Percentiles rank a stretch among this genome's conserved stretches.
These are phyloP conservation scores for Rhodotorula sp. DNA, from an alignment of 1,284 basidiomycete species.

Conservation along the genomic window DNA sequence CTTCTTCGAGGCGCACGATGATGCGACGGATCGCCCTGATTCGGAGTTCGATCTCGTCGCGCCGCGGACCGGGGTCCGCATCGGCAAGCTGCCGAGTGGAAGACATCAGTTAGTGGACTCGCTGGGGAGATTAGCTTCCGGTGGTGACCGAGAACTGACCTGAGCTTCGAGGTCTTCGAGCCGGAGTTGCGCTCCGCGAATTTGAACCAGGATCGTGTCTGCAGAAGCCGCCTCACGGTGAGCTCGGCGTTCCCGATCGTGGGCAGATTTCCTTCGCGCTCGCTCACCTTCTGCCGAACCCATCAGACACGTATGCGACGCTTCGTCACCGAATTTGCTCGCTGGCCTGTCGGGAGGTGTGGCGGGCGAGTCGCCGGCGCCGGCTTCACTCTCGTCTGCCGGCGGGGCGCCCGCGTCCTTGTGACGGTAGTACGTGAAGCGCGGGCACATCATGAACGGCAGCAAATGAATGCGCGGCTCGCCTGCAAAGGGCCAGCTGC, in stretches of 20 bases:
- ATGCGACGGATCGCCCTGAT: constrained; percentile 31
- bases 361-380: background rate
- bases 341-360: constrained; percentile 50
- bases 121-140: background rate
- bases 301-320: constrained; percentile 80
- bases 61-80: background rate
- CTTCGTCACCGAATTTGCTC: constrained; percentile 83
- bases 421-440: constrained; percentile 68
- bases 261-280: background rate
- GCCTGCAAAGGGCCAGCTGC: constrained; percentile 56
- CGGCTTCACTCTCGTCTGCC: constrained; percentile 3
- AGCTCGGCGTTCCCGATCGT: background rate
- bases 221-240: background rate
- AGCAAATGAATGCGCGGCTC: constrained; percentile 68
- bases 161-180: constrained; percentile 24
- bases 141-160: constrained; percentile 1
- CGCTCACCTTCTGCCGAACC: constrained; percentile 69
- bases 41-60: constrained; percentile 26
- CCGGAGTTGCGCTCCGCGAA: constrained; percentile 30
- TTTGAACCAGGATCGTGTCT: constrained; percentile 40
- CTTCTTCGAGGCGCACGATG: constrained; percentile 27
- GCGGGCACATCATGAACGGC: constrained; percentile 72
- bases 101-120: too few relatives aligned
- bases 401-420: constrained; percentile 38
- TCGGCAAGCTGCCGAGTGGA: background rate